A percentile compares a stretch with the other conserved stretches of the same genome.
Conservation (phyloP, 139 green algal species). For the Tetratostichococcus sp. region DNA sequence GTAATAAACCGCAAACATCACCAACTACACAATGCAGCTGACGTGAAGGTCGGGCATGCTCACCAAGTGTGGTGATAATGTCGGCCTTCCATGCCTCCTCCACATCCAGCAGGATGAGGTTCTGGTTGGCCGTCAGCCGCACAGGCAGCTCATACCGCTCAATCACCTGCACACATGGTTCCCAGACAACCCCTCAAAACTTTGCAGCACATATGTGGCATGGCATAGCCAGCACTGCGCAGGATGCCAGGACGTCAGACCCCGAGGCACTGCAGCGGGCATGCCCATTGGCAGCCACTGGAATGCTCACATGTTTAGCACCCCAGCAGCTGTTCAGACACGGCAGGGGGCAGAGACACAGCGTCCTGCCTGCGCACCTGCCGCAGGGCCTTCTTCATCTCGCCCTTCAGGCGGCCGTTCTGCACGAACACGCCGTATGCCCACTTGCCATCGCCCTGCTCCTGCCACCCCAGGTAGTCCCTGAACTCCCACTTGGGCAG, state of each 20-base stretch:
- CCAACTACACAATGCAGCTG: no score
- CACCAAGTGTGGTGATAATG: constrained; percentile 62
- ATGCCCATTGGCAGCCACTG: no score
- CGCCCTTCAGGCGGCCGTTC: constrained; percentile 84
- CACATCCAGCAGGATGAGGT: constrained; percentile 94
- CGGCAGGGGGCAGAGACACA: no score
- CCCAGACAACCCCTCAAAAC: no score
- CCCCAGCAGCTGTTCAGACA: no score
- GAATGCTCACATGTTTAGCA: no score
- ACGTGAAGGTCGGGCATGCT: no score
- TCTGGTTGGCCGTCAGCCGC: constrained; percentile 80
- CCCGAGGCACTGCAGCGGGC: no score
- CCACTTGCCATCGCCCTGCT: constrained; percentile 88
- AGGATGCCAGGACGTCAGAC: no score
- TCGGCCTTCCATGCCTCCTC: constrained; percentile 77
- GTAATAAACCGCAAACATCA: no score
- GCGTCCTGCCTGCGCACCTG: neutral
- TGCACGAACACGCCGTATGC: constrained; percentile 94
- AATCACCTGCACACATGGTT: constrained; percentile 68
- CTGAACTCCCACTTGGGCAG: constrained; percentile 93
- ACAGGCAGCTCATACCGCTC: constrained; percentile 73
- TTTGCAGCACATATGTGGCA: no score
- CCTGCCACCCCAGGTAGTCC: constrained; percentile 95
- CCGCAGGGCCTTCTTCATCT: constrained; percentile 81
- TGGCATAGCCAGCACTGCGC: no score